phyloP scores from a whole-genome alignment of 306 rosid genomes.

The Cucumis hystrix region DNA sequence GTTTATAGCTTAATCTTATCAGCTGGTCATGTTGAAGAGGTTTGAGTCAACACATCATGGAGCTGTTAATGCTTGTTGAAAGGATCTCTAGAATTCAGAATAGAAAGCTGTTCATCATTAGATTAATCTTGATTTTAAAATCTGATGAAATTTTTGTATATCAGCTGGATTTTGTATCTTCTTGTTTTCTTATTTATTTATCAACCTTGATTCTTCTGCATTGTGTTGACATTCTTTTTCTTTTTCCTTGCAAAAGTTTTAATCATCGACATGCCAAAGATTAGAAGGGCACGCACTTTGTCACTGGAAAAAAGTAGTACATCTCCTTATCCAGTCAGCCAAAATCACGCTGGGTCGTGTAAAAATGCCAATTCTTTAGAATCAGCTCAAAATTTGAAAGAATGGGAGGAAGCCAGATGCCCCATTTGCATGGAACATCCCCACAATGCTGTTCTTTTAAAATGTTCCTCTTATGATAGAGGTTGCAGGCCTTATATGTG shows the following conservation, averaged over 20 bases:
- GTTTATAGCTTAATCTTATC: neutral
- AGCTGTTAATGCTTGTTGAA: neutral
- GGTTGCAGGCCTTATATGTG: slow-evolving; percentile 84
- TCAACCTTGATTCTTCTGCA: neutral
- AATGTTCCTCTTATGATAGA: slow-evolving; percentile 53
- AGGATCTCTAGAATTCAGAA: neutral
- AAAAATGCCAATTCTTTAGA: neutral
- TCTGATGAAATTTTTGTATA: neutral
- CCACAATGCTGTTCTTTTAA: slow-evolving; percentile 62
- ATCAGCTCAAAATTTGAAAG: slow-evolving; percentile 25
- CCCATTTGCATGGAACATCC: slow-evolving; percentile 78
- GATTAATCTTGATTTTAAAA: neutral
- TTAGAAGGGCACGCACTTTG: slow-evolving; percentile 39
- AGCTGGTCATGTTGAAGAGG: neutral
- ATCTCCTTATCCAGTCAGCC: slow-evolving; percentile 33
- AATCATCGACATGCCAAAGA: slow-evolving; percentile 49
- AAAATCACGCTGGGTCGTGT: neutral
- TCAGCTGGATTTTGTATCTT: neutral
- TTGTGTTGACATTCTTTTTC: neutral
- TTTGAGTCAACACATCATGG: neutral
- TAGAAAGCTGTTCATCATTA: neutral
- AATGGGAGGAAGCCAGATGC: slow-evolving; percentile 71
- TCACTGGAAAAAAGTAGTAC: slow-evolving; percentile 27
- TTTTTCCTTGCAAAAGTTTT: neutral
- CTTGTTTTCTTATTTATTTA: neutral